Conservation (phyloP, 176 grass and related monocot genomes). For the Lolium rigidum region DNA sequence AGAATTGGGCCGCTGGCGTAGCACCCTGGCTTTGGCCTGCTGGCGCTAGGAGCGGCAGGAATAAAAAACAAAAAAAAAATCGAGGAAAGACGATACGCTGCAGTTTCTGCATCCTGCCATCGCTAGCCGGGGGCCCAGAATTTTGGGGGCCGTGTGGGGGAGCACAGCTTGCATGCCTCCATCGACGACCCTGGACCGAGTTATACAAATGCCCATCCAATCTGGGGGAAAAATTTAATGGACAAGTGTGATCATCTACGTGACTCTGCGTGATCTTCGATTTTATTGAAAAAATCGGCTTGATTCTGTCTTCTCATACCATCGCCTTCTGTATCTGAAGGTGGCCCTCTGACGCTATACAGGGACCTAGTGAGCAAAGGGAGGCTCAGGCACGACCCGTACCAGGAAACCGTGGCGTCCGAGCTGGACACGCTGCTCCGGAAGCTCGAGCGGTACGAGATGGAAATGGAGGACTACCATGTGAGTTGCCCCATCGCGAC, state of each 20-base stretch:
- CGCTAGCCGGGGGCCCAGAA: too few relatives aligned
- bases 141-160: too few relatives aligned
- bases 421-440: conserved; percentile 69
- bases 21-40: too few relatives aligned
- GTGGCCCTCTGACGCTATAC: conserved; percentile 67
- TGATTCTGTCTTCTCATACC: conserved; percentile 15
- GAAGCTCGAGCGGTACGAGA: conserved; percentile 76
- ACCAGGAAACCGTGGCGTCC: conserved; percentile 83
- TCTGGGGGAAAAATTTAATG: not conserved
- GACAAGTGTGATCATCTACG: not conserved
- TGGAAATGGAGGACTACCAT: conserved; percentile 98
- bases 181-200: too few relatives aligned
- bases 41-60: too few relatives aligned
- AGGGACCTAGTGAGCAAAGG: conserved; percentile 48
- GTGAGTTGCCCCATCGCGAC: conserved; percentile 40
- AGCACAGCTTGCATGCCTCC: too few relatives aligned
- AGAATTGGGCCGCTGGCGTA: too few relatives aligned
- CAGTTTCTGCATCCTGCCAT: too few relatives aligned
- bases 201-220: not conserved
- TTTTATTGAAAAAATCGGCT: not conserved
- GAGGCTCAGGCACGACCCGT: conserved; percentile 73
- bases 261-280: not conserved
- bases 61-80: too few relatives aligned
- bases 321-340: conserved; percentile 57
- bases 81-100: too few relatives aligned